Percentiles rank a stretch among this genome's conserved stretches.
Conservation (phyloP, 2,329 filamentous ascomycete genomes). For the Tolypocladium capitatum region DNA sequence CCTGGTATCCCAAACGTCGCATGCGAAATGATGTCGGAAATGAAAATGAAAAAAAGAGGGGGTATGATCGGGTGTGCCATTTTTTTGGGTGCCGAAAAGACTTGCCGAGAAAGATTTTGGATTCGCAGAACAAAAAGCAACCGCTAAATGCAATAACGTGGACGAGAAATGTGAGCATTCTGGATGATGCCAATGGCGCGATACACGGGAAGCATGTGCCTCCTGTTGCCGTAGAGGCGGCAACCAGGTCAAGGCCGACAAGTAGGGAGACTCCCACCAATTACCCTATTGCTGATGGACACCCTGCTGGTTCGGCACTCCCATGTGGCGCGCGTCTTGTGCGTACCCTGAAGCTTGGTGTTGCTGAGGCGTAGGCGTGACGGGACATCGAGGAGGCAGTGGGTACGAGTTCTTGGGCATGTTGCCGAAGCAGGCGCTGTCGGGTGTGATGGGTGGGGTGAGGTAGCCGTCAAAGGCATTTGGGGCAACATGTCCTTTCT, state of each 20-base stretch:
- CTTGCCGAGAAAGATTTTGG: conserved; percentile 18
- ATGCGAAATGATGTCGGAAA: conserved; percentile 13
- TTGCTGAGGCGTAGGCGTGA: conserved; percentile 45
- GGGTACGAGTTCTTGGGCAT: conserved; percentile 34
- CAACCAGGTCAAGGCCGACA: neutral
- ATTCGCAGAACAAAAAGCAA: conserved; percentile 18
- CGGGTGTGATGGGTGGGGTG: conserved; percentile 76
- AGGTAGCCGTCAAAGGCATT: conserved; percentile 61
- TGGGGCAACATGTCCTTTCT: conserved; percentile 56
- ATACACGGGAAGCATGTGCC: neutral
- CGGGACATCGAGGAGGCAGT: conserved; percentile 42
- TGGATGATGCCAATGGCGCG: neutral
- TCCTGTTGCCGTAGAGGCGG: neutral
- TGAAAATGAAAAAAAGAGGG: conserved; percentile 9
- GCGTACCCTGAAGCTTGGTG: conserved; percentile 21
- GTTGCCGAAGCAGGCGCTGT: conserved; percentile 43
- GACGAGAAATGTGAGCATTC: conserved; percentile 8
- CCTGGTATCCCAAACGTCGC: conserved; percentile 7
- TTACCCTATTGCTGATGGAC: conserved; percentile 27
- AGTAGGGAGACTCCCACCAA: conserved; percentile 1
- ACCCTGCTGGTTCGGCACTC: conserved; percentile 28
- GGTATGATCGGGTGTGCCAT: conserved; percentile 24
- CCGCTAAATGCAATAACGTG: conserved; percentile 35
- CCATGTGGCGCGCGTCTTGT: conserved; percentile 19
- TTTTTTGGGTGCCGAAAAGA: conserved; percentile 27